A percentile compares a stretch with the other conserved stretches of the same genome.
These are phyloP conservation scores for Penicillium parvum DNA, from an alignment of 495 filamentous ascomycete species.

Conservation along the genomic window DNA sequence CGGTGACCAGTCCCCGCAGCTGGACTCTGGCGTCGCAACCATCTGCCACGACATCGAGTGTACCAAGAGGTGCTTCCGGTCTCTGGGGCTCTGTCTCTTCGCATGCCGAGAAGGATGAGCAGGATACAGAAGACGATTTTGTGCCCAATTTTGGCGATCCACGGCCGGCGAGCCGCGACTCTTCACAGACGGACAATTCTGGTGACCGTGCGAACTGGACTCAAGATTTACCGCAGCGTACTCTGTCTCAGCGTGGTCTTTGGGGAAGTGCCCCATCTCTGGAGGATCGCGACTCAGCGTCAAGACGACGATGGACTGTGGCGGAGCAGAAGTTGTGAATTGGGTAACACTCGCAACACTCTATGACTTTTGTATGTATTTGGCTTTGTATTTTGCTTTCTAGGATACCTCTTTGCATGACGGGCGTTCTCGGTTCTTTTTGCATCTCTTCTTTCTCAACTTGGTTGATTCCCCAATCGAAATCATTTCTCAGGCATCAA, in stretches of 20 bases:
- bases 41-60: slow-evolving; percentile 9
- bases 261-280: slow-evolving; percentile 39
- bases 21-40: slow-evolving; percentile 26
- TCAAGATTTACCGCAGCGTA: slow-evolving; percentile 31
- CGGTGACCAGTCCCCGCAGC: slow-evolving; percentile 16
- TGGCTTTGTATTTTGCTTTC: slow-evolving; percentile 2
- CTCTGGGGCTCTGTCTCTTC: slow-evolving; percentile 35
- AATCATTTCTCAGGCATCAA: slow-evolving; percentile 10
- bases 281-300: slow-evolving; percentile 27
- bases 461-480: background rate
- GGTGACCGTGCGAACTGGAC: slow-evolving; percentile 17
- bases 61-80: slow-evolving; percentile 21
- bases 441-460: background rate
- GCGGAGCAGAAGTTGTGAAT: slow-evolving; percentile 36
- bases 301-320: slow-evolving; percentile 44
- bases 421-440: slow-evolving; percentile 12
- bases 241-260: slow-evolving; percentile 38
- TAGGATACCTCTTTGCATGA: slow-evolving; percentile 29
- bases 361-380: slow-evolving; percentile 2
- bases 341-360: too few species aligned
- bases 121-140: slow-evolving; percentile 28
- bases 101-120: slow-evolving; percentile 11
- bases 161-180: slow-evolving; percentile 14
- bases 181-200: slow-evolving; percentile 7
- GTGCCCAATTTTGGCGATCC: slow-evolving; percentile 36